Base-by-base conservation (phyloP, 306 rosid genomes). In the Casuarina glauca region DNA sequence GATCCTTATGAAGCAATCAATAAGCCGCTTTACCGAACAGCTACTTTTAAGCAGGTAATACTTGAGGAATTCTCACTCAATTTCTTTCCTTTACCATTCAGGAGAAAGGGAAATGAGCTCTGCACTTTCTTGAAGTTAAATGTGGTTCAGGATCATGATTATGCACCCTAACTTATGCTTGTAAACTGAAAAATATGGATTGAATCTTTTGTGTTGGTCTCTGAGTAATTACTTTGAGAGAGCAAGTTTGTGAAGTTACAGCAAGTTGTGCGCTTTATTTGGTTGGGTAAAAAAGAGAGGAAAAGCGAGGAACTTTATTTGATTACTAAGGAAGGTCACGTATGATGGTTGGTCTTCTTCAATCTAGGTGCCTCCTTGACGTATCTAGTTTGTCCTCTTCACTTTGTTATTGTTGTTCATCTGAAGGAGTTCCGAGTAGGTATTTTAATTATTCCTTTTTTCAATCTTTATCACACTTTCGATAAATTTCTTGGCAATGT, bases 1-100 rank as follows among this genome's bases (percentile, higher is more conserved):
- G 98, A 92, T 89, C 97, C 95, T 79, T 92, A 79, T 71, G 86
- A 85, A 71, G 91, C 97, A 69, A 73, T 92, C 72, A 94, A 89
- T 78, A 68, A 80, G 3, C 98, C 98, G 1, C 90, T 92, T 78
- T 94, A 92, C 80, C 98, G 92, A 80, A 94, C 98, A 15, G 95
- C 97, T 64, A 94, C 97, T 70, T 94, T 94, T 77, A 92, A 92
- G 93, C 98, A 94, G 93, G 98, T 94, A 54, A 75, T 20, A n/a
- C 5, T 67, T 61, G 50, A 53, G 8, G 12, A 39, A 46, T 42
- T 42, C 50, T 41, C 46, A 17, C 57, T 61, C 11, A 41, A n/a
- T 35, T n/a, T 52, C 42, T 11, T 32, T 39, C 36, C 15, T 10
- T 58, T 42, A 3, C 11, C n/a, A 42, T 16, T 41, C 43, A 42